phyloP scores from a whole-genome alignment of 169 alveolate genomes.

The Cyclospora cayetanensis region DNA sequence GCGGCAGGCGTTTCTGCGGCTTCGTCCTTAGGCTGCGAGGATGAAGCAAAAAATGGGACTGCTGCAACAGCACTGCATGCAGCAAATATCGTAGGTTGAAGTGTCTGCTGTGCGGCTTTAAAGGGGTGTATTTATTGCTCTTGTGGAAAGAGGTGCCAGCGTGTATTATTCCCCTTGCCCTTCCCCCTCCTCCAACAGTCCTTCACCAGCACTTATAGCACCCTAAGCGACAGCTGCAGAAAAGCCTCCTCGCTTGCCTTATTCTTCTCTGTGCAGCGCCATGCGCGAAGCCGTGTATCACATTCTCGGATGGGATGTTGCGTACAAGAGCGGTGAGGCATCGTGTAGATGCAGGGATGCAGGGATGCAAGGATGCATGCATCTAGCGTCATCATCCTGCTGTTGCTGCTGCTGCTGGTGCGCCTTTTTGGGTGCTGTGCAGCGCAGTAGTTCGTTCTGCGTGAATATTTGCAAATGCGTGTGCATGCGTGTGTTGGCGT shows the following conservation, averaged over 20 bases:
- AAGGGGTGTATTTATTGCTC: no score
- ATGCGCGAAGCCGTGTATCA: slow-evolving; percentile 23
- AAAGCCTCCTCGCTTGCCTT: neutral
- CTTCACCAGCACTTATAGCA: neutral
- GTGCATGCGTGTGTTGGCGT: neutral
- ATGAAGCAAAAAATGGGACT: neutral
- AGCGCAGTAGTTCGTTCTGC: neutral
- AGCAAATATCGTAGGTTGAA: neutral
- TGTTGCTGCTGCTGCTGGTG: neutral
- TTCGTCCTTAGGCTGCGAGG: neutral
- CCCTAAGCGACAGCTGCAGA: neutral
- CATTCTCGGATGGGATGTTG: slow-evolving; percentile 5
- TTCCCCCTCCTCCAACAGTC: no score
- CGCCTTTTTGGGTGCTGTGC: neutral
- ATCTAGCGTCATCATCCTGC: neutral
- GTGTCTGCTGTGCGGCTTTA: neutral
- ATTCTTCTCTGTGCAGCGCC: neutral
- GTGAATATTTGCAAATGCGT: neutral
- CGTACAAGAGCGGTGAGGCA: neutral
- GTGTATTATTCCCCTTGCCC: no score
- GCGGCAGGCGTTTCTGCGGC: neutral
- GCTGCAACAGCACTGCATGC: neutral
- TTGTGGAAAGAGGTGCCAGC: no score
- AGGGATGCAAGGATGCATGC: neutral
- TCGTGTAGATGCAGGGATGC: neutral